Evolutionary conservation across 768 basidiomycete species (phyloP).

Genomic region (Panellus pusillus): DNA sequence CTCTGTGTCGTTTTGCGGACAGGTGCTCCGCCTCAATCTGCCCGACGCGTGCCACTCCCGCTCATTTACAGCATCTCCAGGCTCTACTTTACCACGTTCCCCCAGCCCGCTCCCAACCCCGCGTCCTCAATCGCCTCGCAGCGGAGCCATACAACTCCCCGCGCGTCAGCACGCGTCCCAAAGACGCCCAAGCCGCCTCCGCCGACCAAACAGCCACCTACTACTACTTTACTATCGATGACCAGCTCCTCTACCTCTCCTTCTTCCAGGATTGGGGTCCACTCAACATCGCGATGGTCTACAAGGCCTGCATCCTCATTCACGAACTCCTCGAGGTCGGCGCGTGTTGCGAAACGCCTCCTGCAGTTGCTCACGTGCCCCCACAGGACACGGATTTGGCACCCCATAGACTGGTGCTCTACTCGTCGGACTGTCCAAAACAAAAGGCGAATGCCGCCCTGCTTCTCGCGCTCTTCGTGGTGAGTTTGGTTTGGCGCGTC

Average conservation of each 20-base stretch:
- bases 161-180: conserved; percentile 59
- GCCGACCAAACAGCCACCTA: conserved; percentile 76
- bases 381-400: conserved; percentile 71
- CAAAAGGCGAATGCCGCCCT: conserved; percentile 92
- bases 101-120: conserved; percentile 70
- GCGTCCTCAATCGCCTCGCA: conserved; percentile 60
- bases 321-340: conserved; percentile 83
- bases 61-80: conserved; percentile 37
- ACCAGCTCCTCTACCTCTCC: conserved; percentile 87
- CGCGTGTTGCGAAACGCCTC: conserved; percentile 24
- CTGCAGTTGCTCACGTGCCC: conserved; percentile 43
- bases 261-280: conserved; percentile 97
- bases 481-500: conserved; percentile 49
- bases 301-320: conserved; percentile 88
- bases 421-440: conserved; percentile 82
- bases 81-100: conserved; percentile 89
- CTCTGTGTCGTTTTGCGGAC: conserved; percentile 76
- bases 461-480: conserved; percentile 91
- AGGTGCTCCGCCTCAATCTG: conserved; percentile 45
- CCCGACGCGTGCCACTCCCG: conserved; percentile 16
- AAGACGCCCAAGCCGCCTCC: conserved; percentile 59
- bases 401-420: conserved; percentile 79
- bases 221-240: conserved; percentile 92
- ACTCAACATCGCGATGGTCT: conserved; percentile 88
- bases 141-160: conserved; percentile 55